Percentiles rank a stretch among this genome's conserved stretches.
Evolutionary conservation across 768 basidiomycete genomes (phyloP).

Genomic region (Rhizopogon salebrosus): DNA sequence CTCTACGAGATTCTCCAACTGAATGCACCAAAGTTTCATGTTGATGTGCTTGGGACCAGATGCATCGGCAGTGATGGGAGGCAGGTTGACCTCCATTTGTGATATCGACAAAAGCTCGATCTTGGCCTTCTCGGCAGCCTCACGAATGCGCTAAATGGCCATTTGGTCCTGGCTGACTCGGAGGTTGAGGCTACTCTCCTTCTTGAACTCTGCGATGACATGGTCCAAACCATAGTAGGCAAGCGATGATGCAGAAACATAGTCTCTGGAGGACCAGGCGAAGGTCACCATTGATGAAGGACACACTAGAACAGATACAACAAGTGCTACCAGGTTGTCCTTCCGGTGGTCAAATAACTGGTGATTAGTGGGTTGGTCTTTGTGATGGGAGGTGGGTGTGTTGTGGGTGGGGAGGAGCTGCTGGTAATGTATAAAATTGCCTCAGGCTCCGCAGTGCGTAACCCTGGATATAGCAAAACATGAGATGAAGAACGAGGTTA

Average conservation of each 20-base stretch:
- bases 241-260: slow-evolving; percentile 71
- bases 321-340: slow-evolving; percentile 86
- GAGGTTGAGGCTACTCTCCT: slow-evolving; percentile 83
- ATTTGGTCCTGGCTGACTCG: slow-evolving; percentile 80
- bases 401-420: no score
- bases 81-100: slow-evolving; percentile 95
- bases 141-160: slow-evolving; percentile 98
- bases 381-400: slow-evolving; percentile 29
- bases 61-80: slow-evolving; percentile 96
- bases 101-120: slow-evolving; percentile 93
- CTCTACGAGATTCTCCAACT: slow-evolving; percentile 84
- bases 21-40: slow-evolving; percentile 78
- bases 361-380: slow-evolving; percentile 29
- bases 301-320: slow-evolving; percentile 45
- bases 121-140: slow-evolving; percentile 99
- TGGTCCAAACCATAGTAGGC: slow-evolving; percentile 75
- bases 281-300: slow-evolving; percentile 34
- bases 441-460: no score
- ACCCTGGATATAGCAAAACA: no score
- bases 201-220: slow-evolving; percentile 91
- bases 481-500: no score
- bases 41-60: slow-evolving; percentile 98
- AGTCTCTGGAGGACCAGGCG: slow-evolving; percentile 55
- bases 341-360: slow-evolving; percentile 87
- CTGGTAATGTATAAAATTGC: no score